phyloP scores from a whole-genome alignment of 2,329 filamentous ascomycete genomes.

The Ophiostoma perfectum region DNA sequence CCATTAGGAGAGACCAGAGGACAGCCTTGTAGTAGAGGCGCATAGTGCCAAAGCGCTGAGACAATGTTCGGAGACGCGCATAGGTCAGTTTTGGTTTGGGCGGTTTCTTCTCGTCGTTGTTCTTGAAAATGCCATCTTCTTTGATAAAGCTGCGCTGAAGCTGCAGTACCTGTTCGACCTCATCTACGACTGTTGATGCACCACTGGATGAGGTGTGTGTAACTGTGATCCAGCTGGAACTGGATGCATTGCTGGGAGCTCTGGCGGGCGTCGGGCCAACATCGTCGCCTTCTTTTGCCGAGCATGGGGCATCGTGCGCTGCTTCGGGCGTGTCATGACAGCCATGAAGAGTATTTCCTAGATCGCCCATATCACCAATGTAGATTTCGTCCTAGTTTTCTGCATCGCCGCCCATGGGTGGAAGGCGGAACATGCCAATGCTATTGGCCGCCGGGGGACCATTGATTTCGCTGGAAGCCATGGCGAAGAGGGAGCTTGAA shows the following conservation, averaged over 20 bases:
- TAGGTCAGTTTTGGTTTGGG: neutral
- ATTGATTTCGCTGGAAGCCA: neutral
- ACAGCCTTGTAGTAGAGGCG: slow-evolving; percentile 24
- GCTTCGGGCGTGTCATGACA: neutral
- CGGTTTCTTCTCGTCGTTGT: slow-evolving; percentile 7
- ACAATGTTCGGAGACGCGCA: neutral
- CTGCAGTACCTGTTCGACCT: neutral
- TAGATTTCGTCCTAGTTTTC: slow-evolving; percentile 16
- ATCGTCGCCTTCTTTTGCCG: neutral
- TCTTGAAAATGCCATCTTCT: neutral
- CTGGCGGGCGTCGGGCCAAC: neutral
- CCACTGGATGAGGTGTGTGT: neutral
- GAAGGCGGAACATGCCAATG: slow-evolving; percentile 6
- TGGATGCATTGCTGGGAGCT: neutral
- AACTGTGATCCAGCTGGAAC: neutral
- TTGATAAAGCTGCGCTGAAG: neutral
- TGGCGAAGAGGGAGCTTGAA: neutral
- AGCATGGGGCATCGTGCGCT: neutral
- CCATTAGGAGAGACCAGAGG: slow-evolving; percentile 26
- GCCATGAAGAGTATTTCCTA: neutral
- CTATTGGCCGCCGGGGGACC: neutral
- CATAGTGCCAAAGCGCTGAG: neutral
- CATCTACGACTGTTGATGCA: neutral
- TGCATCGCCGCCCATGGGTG: slow-evolving; percentile 12
- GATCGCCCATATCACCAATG: slow-evolving; percentile 10